Base-by-base conservation (phyloP, 345 rosid genomes). In the Lenwebbia sp. region DNA sequence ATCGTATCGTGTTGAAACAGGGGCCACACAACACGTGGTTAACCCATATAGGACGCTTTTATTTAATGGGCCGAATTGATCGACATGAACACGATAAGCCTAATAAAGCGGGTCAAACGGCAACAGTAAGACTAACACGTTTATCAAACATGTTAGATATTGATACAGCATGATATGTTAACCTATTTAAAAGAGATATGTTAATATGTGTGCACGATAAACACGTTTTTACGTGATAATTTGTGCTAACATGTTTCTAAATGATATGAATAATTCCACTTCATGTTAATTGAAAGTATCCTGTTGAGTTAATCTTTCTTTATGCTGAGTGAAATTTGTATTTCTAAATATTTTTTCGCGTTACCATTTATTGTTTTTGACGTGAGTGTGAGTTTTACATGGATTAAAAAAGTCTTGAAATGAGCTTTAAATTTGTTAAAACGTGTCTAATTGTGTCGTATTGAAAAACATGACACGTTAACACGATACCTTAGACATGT, bases 31-130 rank as follows among this genome's bases (percentile, higher is more conserved):
- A 65, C 76, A 65, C 12, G 9, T 7, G 10, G 7, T 28, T 60
- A 3, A 28, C 37, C 0, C 6, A 0, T 60, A 60, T 0, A 58
- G 0, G 30, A 58, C 0, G 0, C 17, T n/a, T 21, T n/a, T 58
- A 13, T 4, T 58, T 12, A n/a, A 13, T 2, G 7, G 11, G 30
- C 12, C 8, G 0, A 57, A 26, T 26, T 57, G 30, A 57, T 15
- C 2, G 1, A 4, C 74, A 60, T 0, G 5, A 60, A 60, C 37
- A 60, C 0, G 21, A 60, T 33, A 13, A 13, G 40, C 1, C 7
- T 62, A 15, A 7, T 62, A 30, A 3, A 62, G 40, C 2, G 1
- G 2, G 2, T 14, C 10, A 28, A 62, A 7, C 6, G 0, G 6
- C 2, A 14, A 28, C 10, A 14, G 30, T 62, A 6, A 28, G 40